Evolutionary conservation across 2,329 filamentous ascomycete genomes (phyloP), one percentile per base, ranked within the genome.

Genomic region (Colletotrichum navitas): DNA sequence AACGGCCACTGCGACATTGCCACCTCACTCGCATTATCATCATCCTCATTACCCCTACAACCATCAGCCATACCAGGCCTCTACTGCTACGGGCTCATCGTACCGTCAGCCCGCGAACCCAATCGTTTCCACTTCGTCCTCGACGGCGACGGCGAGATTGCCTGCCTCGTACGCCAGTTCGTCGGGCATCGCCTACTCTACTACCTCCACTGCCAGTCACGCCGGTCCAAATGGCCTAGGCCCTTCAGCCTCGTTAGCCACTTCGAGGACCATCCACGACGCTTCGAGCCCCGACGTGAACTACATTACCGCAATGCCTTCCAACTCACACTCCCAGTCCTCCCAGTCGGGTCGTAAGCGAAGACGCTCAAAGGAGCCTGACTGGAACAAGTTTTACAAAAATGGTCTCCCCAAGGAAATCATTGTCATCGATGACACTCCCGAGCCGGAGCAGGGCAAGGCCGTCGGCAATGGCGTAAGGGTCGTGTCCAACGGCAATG

Each of bases 361-460:
- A 75, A 85, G 88, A 75, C 87, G 87, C 72, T 89, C 86, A 73
- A 88, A 87, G 79, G 86, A 90, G 75, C 92, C 93, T 61, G 91
- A 96, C 81, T 96, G 93, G 93, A 86, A 88, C 69, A 89, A 88
- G 74, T 96, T 95, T 79, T 95, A 95, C 81, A 92, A 92, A 79
- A 95, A 95, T 80, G 93, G 93, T 5, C 83, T 94, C 34, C 93
- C 93, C 32, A 92, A 94, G 79, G 93, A 96, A 83, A 90, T 96
- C 78, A 95, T 96, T 78, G 90, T 95, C 77, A 96, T 96, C 77
- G 90, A 92, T 74, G 92, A 95, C 80, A 90, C 89, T 5, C 92
- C 92, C 63, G 87, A 88, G 69, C 86, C 87, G 67, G 85, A 73
- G 47, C 59, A 66, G 8, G 72, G 72, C 52, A 68, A 88, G 70